Evolutionary conservation across 768 basidiomycete species (phyloP).

Genomic region (Brasilioporus rufonigricans): DNA sequence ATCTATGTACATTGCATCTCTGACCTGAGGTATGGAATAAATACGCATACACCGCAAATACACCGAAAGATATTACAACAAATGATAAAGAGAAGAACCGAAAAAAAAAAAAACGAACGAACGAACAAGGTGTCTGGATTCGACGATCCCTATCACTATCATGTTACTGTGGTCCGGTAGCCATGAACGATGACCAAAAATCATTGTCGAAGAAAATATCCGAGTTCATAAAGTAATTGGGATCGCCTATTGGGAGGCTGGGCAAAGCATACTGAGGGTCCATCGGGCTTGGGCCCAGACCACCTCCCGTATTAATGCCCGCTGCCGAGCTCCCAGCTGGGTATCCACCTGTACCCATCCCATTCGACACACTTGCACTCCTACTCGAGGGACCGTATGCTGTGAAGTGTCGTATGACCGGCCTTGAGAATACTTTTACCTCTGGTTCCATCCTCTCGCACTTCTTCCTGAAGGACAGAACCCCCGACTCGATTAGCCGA

Average conservation of each 20-base stretch:
- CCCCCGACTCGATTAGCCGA: constrained; percentile 37
- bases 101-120: too few relatives aligned
- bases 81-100: background rate
- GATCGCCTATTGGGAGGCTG: constrained; percentile 25
- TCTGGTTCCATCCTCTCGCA: constrained; percentile 23
- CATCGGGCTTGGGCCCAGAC: background rate
- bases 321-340: constrained; percentile 4
- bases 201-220: constrained; percentile 42
- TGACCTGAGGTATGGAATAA: constrained; percentile 8
- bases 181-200: constrained; percentile 44
- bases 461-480: constrained; percentile 31
- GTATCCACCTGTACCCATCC: constrained; percentile 15
- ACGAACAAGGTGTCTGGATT: background rate
- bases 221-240: constrained; percentile 33
- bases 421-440: constrained; percentile 17
- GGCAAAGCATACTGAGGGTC: constrained; percentile 23
- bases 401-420: constrained; percentile 22
- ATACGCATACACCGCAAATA: constrained; percentile 1
- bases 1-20: constrained; percentile 1
- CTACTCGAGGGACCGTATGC: constrained; percentile 20
- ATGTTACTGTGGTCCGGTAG: constrained; percentile 8
- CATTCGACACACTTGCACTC: constrained; percentile 17
- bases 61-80: background rate
- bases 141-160: constrained; percentile 6
- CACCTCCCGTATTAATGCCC: background rate